Base-by-base conservation (phyloP, 73 alveolate species). In the Paramecium sonneborni region DNA sequence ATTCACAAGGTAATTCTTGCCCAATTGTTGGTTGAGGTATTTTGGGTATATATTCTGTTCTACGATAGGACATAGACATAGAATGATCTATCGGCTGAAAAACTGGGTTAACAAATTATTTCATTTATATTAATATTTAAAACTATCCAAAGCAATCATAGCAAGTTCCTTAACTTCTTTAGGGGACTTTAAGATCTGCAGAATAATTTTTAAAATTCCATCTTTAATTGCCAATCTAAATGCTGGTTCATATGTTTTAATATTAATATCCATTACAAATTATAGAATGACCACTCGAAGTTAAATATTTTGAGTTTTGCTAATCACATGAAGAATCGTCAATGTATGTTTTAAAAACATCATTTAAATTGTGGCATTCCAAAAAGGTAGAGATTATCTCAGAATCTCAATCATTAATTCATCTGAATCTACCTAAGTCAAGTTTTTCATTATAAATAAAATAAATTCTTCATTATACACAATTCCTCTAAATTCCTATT, bases 101-200 rank as follows among this genome's bases (percentile, higher is more conserved):
- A 34, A 74, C 58, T 28, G 87, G 87, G 26, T 74, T 74, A 23
- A 74, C 87, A 74, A 74, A 74, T 74, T 74, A 74, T 74, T 39
- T 74, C 87, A 74, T 74, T 37, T 37, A 74, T 74, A 74, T 74
- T 62, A 62, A 62, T 62, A 62, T 62, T 62, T 62, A 62, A 62
- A 62, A 32, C 84, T 62, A 62, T 62, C 44, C 84, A 62, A 62
- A 28, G 84, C 84, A 30, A 62, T 62, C 84, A 62, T 14, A 62
- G 48, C 39, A 10, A 62, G 24, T 30, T 62, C 84, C 44, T 62
- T 62, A 62, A 62, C 84, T 62, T 62, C 84, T 3, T 62, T 62
- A 20, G 84, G 68, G 23, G 84, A 26, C 24, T 62, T 62, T 32
- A 62, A 62, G 12, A 62, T 26, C 18, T 62, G 44, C 26, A 62